A percentile compares a stretch with the other conserved stretches of the same genome.
phyloP scores from a whole-genome alignment of 805 yeast species.

The Candida golubevii region DNA sequence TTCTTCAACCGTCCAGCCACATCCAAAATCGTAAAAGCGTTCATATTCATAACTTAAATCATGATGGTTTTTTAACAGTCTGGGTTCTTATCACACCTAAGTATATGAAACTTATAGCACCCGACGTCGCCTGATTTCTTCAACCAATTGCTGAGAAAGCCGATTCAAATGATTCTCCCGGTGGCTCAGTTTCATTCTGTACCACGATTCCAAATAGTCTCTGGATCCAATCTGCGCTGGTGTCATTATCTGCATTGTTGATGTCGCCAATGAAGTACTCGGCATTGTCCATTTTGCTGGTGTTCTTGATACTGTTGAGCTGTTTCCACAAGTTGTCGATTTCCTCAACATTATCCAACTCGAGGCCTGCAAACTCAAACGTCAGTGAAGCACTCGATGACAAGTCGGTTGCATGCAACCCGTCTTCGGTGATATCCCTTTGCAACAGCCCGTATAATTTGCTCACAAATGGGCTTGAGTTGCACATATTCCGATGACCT shows the following conservation, averaged over 20 bases:
- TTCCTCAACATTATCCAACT: constrained; percentile 3
- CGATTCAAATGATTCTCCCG: neutral
- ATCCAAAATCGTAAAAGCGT: no score
- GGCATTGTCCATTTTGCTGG: neutral
- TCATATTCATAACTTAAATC: no score
- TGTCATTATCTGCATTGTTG: neutral
- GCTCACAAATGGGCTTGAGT: no score
- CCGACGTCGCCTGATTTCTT: no score
- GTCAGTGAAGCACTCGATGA: constrained; percentile 4
- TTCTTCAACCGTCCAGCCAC: no score
- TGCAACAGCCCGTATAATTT: no score
- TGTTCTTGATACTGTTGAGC: constrained; percentile 5
- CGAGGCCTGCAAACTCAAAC: constrained; percentile 3
- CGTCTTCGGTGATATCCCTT: neutral
- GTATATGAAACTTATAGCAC: no score
- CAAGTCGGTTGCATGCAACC: neutral
- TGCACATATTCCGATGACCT: no score
- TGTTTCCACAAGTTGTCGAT: constrained; percentile 12
- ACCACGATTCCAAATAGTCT: constrained; percentile 8
- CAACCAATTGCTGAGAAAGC: no score
- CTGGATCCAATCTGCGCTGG: constrained; percentile 4
- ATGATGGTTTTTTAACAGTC: no score
- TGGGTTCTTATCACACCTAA: no score
- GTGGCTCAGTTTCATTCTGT: neutral
- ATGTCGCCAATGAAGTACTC: neutral